These are phyloP conservation scores for Pichia sp. DNA, from an alignment of 1,139 yeast genomes.

Conservation along the genomic window DNA sequence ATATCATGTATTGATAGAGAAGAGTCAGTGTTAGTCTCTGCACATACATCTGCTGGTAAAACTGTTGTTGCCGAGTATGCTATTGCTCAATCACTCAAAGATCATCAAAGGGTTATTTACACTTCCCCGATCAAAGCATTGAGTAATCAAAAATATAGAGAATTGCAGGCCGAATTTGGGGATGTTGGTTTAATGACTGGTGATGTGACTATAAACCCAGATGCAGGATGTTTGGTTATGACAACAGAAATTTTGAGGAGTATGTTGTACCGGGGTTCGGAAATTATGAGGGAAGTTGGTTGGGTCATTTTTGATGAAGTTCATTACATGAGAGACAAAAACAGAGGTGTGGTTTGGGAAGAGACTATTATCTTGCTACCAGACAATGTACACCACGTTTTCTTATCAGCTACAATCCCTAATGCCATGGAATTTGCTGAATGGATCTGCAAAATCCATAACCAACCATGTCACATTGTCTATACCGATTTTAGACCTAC, in stretches of 20 bases:
- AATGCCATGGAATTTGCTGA: slow-evolving; percentile 96
- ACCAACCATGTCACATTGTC: slow-evolving; percentile 97
- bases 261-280: slow-evolving; percentile 96
- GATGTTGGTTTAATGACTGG: slow-evolving; percentile 97
- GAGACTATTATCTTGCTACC: slow-evolving; percentile 96
- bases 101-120: slow-evolving; percentile 90
- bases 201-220: slow-evolving; percentile 96
- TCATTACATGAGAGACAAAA: slow-evolving; percentile 94
- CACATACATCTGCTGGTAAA: slow-evolving; percentile 86
- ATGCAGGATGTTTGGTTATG: slow-evolving; percentile 95
- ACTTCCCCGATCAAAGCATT: slow-evolving; percentile 97
- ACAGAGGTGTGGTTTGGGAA: slow-evolving; percentile 99
- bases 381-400: slow-evolving; percentile 84
- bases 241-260: slow-evolving; percentile 94
- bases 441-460: slow-evolving; percentile 94
- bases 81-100: slow-evolving; percentile 86
- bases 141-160: slow-evolving; percentile 93
- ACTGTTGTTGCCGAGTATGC: slow-evolving; percentile 99
- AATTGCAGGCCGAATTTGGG: slow-evolving; percentile 73
- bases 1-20: slow-evolving; percentile 94
- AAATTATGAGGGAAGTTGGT: slow-evolving; percentile 91
- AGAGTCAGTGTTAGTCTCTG: slow-evolving; percentile 96
- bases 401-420: slow-evolving; percentile 94
- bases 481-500: slow-evolving; percentile 99
- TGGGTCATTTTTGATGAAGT: slow-evolving; percentile 97